These are phyloP conservation scores for Agapanthus africanus DNA, from an alignment of 106 monocot genomes.

Conservation along the genomic window DNA sequence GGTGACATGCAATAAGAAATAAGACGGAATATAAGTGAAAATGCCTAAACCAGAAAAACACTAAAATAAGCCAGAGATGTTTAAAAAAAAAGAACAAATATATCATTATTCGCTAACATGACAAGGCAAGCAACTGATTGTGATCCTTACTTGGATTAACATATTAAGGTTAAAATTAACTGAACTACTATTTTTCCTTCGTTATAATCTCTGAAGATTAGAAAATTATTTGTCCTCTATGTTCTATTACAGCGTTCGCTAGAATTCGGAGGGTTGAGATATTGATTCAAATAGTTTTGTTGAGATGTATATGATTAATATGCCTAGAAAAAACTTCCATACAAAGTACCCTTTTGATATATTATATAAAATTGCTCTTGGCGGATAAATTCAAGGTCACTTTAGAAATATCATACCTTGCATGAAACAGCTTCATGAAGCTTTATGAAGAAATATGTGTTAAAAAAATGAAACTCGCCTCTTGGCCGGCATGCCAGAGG, in stretches of 20 bases:
- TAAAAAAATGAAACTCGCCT: conserved; percentile 45
- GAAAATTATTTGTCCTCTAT: not conserved
- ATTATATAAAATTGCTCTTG: not conserved
- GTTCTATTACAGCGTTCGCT: not conserved
- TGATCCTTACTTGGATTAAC: not conserved
- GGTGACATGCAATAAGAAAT: not conserved
- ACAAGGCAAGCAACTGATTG: not conserved
- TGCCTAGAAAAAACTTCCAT: not conserved
- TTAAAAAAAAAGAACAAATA: not conserved
- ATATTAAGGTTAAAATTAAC: not conserved
- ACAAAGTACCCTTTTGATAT: not conserved
- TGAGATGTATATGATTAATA: not conserved
- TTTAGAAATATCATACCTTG: conserved; percentile 22
- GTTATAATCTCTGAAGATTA: not conserved
- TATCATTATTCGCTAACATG: not conserved
- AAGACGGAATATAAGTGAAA: not conserved
- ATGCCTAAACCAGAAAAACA: not conserved
- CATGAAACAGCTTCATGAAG: conserved; percentile 28
- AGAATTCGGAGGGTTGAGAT: not conserved
- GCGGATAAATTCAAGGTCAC: not conserved
- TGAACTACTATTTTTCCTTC: not conserved
- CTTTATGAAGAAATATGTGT: conserved; percentile 54
- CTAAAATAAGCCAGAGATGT: not conserved
- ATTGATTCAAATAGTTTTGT: not conserved
- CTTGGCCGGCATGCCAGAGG: conserved; percentile 13